Conservation (phyloP, 2,329 filamentous ascomycete genomes). For the Xylaria hypoxylon region DNA sequence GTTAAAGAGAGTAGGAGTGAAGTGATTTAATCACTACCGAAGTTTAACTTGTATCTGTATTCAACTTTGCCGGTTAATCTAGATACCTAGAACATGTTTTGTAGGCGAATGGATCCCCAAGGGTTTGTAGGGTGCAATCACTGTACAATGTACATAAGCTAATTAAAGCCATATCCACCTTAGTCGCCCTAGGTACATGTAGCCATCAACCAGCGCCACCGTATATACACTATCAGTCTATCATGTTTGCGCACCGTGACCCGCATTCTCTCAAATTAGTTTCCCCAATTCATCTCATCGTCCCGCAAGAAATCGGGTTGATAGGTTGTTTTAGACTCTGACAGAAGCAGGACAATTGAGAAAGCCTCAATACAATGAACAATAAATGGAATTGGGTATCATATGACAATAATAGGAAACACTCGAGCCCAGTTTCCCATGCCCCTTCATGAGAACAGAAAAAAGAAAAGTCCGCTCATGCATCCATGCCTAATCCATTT, state of each 20-base stretch:
- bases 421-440: background rate
- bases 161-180: too few relatives aligned
- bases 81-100: too few relatives aligned
- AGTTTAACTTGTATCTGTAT: too few relatives aligned
- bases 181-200: too few relatives aligned
- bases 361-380: background rate
- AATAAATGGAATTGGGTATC: slow-evolving; percentile 16
- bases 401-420: slow-evolving; percentile 7
- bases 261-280: too few relatives aligned
- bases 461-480: background rate
- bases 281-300: background rate
- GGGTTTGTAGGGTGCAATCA: too few relatives aligned
- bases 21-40: slow-evolving; percentile 20
- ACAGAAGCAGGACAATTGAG: background rate
- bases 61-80: too few relatives aligned
- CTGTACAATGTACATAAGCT: too few relatives aligned
- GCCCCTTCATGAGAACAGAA: background rate
- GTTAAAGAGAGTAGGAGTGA: slow-evolving; percentile 38
- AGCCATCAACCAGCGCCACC: too few relatives aligned
- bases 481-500: slow-evolving; percentile 3
- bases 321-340: background rate
- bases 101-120: too few relatives aligned
- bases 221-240: too few relatives aligned
- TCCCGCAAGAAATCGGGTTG: background rate
- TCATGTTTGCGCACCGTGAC: too few relatives aligned